Conservation (phyloP, 768 basidiomycete species). For the Arthromyces matolae region DNA sequence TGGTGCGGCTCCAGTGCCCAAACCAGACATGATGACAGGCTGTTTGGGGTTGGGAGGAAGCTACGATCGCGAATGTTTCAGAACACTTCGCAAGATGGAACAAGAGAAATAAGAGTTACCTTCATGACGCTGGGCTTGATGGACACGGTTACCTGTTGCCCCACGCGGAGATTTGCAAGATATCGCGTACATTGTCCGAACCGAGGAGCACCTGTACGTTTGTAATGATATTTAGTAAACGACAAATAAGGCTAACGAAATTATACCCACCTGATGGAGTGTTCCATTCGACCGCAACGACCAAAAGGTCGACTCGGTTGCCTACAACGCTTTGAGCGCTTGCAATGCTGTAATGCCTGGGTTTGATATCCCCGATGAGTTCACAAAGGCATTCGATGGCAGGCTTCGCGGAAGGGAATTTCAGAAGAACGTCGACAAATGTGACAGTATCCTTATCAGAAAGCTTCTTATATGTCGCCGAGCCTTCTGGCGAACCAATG, state of each 20-base stretch:
- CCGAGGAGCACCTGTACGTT: conserved; percentile 55
- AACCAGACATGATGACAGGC: conserved; percentile 97
- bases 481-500: conserved; percentile 90
- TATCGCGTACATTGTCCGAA: conserved; percentile 98
- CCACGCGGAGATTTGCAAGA: conserved; percentile 75
- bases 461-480: conserved; percentile 90
- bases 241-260: conserved; percentile 1
- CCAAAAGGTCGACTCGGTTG: conserved; percentile 87
- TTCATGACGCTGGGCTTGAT: conserved; percentile 99
- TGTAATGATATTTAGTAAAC: background rate
- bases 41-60: conserved; percentile 80
- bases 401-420: conserved; percentile 76
- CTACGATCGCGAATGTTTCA: conserved; percentile 33
- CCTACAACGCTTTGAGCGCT: conserved; percentile 94
- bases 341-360: conserved; percentile 97
- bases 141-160: conserved; percentile 94
- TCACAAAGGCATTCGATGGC: conserved; percentile 84
- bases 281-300: conserved; percentile 95
- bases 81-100: background rate
- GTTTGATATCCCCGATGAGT: conserved; percentile 91
- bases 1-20: conserved; percentile 97
- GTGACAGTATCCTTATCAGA: conserved; percentile 93
- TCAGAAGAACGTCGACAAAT: conserved; percentile 81
- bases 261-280: conserved; percentile 67
- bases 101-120: conserved; percentile 37